Percentiles rank a stretch among this genome's conserved stretches.
These are phyloP conservation scores for Cordia subcordata DNA, from an alignment of 257 asterid genomes.

Conservation along the genomic window DNA sequence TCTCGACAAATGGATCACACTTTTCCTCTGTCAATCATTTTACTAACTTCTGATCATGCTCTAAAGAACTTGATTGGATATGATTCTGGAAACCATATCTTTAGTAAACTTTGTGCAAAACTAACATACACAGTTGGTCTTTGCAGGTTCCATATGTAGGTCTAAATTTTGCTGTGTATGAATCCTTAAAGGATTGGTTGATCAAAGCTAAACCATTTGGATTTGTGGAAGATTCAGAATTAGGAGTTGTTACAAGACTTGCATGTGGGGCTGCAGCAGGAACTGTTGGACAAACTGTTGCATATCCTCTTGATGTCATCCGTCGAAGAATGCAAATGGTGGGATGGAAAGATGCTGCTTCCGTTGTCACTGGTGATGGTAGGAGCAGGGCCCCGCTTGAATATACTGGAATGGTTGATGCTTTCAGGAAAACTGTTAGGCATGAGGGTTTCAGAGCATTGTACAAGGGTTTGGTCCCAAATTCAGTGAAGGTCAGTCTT, in stretches of 20 bases:
- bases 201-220: constrained; percentile 58
- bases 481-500: constrained; percentile 86
- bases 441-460: constrained; percentile 85
- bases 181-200: constrained; percentile 90
- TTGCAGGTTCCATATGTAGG: constrained; percentile 96
- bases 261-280: constrained; percentile 97
- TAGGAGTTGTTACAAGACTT: constrained; percentile 82
- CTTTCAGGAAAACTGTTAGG: constrained; percentile 88
- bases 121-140: constrained; percentile 12
- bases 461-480: constrained; percentile 96
- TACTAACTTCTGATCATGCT: no score
- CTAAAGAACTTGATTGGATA: no score
- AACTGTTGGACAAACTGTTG: constrained; percentile 94
- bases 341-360: constrained; percentile 91
- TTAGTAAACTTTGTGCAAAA: constrained; percentile 8
- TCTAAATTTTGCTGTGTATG: constrained; percentile 94
- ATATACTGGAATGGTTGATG: constrained; percentile 90
- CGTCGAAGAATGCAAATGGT: constrained; percentile 99
- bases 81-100: background rate
- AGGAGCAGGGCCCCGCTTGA: constrained; percentile 60
- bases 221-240: constrained; percentile 70
- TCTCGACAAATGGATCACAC: no score
- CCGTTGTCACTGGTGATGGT: constrained; percentile 79
- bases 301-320: constrained; percentile 94
- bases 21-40: no score